phyloP scores from a whole-genome alignment of 495 filamentous ascomycete genomes.

The Barbatosphaeria neglecta region DNA sequence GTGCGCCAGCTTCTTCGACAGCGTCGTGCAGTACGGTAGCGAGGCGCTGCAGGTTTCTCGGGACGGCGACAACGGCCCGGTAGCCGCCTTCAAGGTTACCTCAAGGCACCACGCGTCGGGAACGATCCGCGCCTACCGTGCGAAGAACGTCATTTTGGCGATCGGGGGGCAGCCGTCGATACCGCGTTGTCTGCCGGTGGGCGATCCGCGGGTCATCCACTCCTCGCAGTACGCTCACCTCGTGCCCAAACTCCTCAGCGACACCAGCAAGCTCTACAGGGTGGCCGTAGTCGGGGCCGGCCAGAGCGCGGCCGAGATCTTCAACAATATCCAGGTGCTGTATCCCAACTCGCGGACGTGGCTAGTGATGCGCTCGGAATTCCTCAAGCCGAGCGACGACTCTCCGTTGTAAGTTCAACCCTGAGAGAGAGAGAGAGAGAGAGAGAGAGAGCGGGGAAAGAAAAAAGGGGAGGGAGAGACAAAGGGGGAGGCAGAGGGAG shows the following conservation, averaged over 20 bases:
- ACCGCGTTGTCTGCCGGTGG: conserved; percentile 50
- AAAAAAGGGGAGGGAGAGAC: no score
- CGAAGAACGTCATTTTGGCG: conserved; percentile 78
- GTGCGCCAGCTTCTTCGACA: conserved; percentile 73
- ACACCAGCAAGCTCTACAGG: conserved; percentile 46
- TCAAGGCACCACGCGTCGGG: conserved; percentile 26
- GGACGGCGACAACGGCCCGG: conserved; percentile 23
- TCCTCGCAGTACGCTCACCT: conserved; percentile 73
- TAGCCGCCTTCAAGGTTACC: conserved; percentile 37
- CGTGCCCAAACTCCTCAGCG: conserved; percentile 47
- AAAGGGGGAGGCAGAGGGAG: no score
- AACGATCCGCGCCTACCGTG: conserved; percentile 21
- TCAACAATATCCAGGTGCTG: conserved; percentile 69
- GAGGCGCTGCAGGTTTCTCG: conserved; percentile 58
- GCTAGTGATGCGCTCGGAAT: conserved; percentile 66
- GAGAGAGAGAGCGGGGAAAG: no score
- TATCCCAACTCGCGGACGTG: conserved; percentile 71
- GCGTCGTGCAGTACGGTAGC: conserved; percentile 65
- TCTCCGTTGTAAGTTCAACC: conserved; percentile 71
- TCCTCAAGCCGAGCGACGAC: conserved; percentile 83
- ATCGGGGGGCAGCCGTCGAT: conserved; percentile 72
- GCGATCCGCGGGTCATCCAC: conserved; percentile 63
- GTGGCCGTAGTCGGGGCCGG: conserved; percentile 81
- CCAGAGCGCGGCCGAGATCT: conserved; percentile 92
- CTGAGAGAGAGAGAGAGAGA: no score